Conservation (phyloP, 495 filamentous ascomycete genomes). For the Hypoxylon crocopeplum region DNA sequence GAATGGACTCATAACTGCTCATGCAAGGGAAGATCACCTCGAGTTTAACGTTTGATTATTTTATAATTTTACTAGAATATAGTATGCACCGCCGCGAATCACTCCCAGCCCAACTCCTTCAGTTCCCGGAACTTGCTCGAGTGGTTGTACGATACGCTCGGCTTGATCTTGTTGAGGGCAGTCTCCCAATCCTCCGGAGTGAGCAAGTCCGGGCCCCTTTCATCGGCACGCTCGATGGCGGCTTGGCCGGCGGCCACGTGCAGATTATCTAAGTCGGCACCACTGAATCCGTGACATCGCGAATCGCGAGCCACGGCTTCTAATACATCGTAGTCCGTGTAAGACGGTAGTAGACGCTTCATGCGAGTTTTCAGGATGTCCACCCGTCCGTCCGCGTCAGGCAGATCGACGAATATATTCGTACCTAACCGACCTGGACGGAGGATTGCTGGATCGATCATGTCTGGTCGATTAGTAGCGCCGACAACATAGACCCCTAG, state of each 20-base stretch:
- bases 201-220: slow-evolving; percentile 48
- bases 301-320: slow-evolving; percentile 67
- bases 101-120: slow-evolving; percentile 47
- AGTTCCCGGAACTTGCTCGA: slow-evolving; percentile 72
- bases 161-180: slow-evolving; percentile 73
- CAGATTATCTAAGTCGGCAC: slow-evolving; percentile 84
- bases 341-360: slow-evolving; percentile 50
- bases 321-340: slow-evolving; percentile 51
- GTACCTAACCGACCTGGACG: slow-evolving; percentile 90
- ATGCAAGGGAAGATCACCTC: no score
- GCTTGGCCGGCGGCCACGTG: slow-evolving; percentile 78
- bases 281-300: slow-evolving; percentile 83
- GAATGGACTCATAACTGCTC: no score
- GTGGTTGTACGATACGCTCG: slow-evolving; percentile 74
- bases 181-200: slow-evolving; percentile 76
- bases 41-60: no score
- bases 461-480: slow-evolving; percentile 93
- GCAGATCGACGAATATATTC: slow-evolving; percentile 88
- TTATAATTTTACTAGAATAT: no score
- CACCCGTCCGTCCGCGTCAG: slow-evolving; percentile 76
- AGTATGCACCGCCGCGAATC: background rate
- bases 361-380: slow-evolving; percentile 77
- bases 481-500: slow-evolving; percentile 93
- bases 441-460: slow-evolving; percentile 95
- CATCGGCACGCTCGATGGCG: slow-evolving; percentile 66